Evolutionary conservation across 192 early-diverging fungal species (phyloP), one percentile per base, ranked within the genome.

Genomic region (Coemansia sp.): DNA sequence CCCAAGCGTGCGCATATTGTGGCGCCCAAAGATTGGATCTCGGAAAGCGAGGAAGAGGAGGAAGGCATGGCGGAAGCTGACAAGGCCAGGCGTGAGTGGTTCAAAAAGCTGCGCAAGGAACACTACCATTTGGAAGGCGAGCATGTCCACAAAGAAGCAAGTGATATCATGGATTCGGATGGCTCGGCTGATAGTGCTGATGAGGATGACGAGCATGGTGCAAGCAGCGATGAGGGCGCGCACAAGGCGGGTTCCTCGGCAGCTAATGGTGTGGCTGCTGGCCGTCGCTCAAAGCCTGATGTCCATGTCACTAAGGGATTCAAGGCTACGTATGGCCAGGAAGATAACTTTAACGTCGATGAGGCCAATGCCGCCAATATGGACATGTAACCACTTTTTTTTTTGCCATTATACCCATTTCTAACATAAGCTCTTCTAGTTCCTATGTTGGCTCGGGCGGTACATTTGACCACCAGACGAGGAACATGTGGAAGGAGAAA

Each of bases 61-160:
- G 36, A 38, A 38, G 80, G 67, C 1, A 55, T 73, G 69, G 79
- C 29, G 20, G 75, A 69, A n/a, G 66, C 61, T 66, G 85, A 74
- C 64, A 80, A 84, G 65, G 85, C 87, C 22, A 88, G 86, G 47
- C 92, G 91, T 66, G 84, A 87, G 57, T 84, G 87, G 76, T 99
- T 99, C 79, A 87, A 86, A 47, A 83, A 86, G 65, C 75, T 93
- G 76, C 87, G 97, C 62, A 79, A 92, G 9, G 76, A 91, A 58
- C 97, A 99, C 73, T 99, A 99, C 82, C 90, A 31, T 72, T 94
- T 63, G 64, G 81, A 66, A 76, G 87, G 43, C 80, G 80, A 75
- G 41, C 75, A 84, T 38, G 49, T 90, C 36, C 73, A 86, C 55
- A 43, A 72, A 3, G 73, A 83, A 41, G 72, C 61, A 3, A 78